These are phyloP conservation scores for Tolypocladium capitatum DNA, from an alignment of 2,329 filamentous ascomycete species.

Conservation along the genomic window DNA sequence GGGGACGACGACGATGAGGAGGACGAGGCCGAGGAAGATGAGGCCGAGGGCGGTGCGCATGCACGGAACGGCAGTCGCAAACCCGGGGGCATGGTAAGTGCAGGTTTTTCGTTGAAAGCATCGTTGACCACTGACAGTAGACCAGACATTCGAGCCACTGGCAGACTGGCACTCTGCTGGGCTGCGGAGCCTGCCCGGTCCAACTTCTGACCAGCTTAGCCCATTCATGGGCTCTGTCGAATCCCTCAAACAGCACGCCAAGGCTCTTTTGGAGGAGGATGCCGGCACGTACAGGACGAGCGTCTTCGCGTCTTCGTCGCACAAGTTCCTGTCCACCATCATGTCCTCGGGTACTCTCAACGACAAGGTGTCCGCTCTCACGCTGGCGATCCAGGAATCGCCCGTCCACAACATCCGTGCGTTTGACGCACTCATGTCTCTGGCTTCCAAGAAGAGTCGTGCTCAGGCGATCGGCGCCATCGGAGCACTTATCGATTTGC, in stretches of 20 bases:
- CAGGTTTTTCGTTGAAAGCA: constrained; percentile 1
- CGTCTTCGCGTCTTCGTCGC: constrained; percentile 67
- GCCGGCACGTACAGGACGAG: constrained; percentile 61
- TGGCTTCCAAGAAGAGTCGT: constrained; percentile 89
- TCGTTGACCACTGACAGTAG: constrained; percentile 21
- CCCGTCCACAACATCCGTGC: constrained; percentile 85
- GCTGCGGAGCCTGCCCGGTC: constrained; percentile 28
- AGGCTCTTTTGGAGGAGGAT: constrained; percentile 63
- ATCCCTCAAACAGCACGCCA: constrained; percentile 55
- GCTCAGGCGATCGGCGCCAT: constrained; percentile 88
- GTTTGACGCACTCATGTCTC: constrained; percentile 65
- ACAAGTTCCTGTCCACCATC: constrained; percentile 94
- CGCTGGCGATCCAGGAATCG: constrained; percentile 88
- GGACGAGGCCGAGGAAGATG: constrained; percentile 13
- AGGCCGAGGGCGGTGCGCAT: constrained; percentile 7
- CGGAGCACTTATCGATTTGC: constrained; percentile 82
- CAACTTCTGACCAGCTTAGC: constrained; percentile 30
- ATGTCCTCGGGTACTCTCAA: constrained; percentile 93
- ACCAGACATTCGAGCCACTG: constrained; percentile 41
- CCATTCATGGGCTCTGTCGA: constrained; percentile 31
- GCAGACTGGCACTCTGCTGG: constrained; percentile 42
- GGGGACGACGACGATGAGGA: constrained; percentile 18
- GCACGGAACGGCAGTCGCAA: constrained; percentile 16
- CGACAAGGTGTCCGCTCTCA: constrained; percentile 92
- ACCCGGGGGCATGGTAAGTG: constrained; percentile 21